Evolutionary conservation across 108 stramenopile genomes (phyloP).

Genomic region (Fistulifera solaris): DNA sequence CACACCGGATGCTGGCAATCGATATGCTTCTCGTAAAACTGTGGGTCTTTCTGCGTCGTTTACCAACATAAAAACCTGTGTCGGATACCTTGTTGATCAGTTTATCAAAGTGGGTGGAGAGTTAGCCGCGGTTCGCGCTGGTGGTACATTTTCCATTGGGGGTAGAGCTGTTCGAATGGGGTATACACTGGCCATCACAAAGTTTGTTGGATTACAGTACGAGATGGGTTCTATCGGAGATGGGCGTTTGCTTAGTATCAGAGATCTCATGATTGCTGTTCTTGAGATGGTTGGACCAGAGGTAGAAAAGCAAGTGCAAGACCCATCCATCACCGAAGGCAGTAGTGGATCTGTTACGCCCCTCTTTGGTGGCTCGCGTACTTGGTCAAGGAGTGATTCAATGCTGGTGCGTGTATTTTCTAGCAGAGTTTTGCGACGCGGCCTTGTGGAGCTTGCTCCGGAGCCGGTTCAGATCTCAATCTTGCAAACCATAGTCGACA

Average conservation of each 20-base stretch:
- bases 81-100: constrained; percentile 44
- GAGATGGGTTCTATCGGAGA: constrained; percentile 28
- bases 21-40: neutral
- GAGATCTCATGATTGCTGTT: constrained; percentile 35
- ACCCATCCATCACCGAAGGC: constrained; percentile 11
- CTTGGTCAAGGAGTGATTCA: constrained; percentile 57
- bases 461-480: constrained; percentile 59
- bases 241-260: constrained; percentile 19
- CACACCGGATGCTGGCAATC: neutral
- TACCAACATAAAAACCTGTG: constrained; percentile 33
- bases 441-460: constrained; percentile 58
- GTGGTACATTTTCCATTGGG: constrained; percentile 64
- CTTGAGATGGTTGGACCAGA: constrained; percentile 64
- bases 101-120: constrained; percentile 82
- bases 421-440: constrained; percentile 51
- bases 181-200: constrained; percentile 31
- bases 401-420: constrained; percentile 50
- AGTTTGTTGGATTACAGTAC: constrained; percentile 46
- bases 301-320: constrained; percentile 52
- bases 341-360: constrained; percentile 3
- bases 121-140: constrained; percentile 37
- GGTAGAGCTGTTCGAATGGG: constrained; percentile 75
- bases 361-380: constrained; percentile 32
- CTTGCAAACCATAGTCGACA: constrained; percentile 18
- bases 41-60: constrained; percentile 13